These are phyloP conservation scores for Salix purpurea DNA, from an alignment of 345 rosid genomes.

Conservation along the genomic window DNA sequence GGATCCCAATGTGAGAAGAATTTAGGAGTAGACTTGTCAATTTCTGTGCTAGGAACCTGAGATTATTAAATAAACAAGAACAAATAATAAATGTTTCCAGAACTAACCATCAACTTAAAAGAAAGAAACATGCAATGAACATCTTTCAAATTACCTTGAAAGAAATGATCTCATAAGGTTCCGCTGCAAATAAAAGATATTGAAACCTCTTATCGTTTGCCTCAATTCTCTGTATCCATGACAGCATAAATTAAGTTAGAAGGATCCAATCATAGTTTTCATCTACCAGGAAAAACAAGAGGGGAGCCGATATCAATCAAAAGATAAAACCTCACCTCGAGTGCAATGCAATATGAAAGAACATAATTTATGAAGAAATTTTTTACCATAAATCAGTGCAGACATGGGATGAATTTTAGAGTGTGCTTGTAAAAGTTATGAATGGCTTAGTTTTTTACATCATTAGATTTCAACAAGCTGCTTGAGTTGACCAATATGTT, in stretches of 20 bases:
- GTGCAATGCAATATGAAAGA: not conserved
- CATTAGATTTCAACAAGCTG: not conserved
- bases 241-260: constrained; percentile 1
- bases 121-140: not conserved
- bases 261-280: not conserved
- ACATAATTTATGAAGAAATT: no score
- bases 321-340: not conserved
- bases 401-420: not conserved
- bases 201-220: constrained; percentile 88
- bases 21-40: constrained; percentile 94
- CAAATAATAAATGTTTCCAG: not conserved
- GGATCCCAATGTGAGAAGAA: constrained; percentile 99
- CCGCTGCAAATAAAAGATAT: constrained; percentile 90
- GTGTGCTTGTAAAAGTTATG: not conserved
- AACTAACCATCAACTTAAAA: not conserved
- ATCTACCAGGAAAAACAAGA: not conserved
- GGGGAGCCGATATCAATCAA: not conserved
- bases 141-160: constrained; percentile 59
- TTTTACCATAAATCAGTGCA: not conserved
- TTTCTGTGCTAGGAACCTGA: constrained; percentile 98
- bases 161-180: constrained; percentile 93
- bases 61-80: constrained; percentile 1
- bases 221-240: constrained; percentile 60
- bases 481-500: not conserved
- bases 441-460: not conserved